phyloP scores from a whole-genome alignment of 192 early-diverging fungal genomes.

The Gigaspora rosea region DNA sequence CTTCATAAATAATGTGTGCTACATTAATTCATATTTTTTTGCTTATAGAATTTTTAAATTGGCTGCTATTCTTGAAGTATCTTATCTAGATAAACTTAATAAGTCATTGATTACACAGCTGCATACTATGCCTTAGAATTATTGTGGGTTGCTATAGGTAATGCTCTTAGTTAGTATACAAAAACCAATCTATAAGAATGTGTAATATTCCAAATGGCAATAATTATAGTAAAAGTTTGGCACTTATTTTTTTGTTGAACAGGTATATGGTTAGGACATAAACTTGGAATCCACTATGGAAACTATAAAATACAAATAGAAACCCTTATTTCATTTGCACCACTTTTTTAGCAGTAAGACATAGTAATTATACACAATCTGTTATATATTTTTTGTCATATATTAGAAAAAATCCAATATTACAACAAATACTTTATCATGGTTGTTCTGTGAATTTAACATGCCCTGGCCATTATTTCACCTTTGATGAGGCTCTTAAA shows the following conservation, averaged over 20 bases:
- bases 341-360: neutral
- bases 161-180: neutral
- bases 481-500: slow-evolving; percentile 6
- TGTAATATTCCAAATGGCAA: neutral
- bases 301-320: neutral
- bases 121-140: neutral
- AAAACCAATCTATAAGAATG: neutral
- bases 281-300: neutral
- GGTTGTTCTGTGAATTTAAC: slow-evolving; percentile 1
- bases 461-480: neutral
- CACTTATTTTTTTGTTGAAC: slow-evolving; percentile 8
- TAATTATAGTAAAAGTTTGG: slow-evolving; percentile 18
- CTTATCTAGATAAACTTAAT: slow-evolving; percentile 8
- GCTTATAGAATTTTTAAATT: slow-evolving; percentile 2
- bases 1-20: no score
- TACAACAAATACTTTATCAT: neutral
- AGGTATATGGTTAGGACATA: neutral
- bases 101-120: neutral
- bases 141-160: neutral
- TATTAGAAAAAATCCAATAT: neutral
- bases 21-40: neutral
- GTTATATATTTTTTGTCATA: neutral
- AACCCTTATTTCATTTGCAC: neutral
- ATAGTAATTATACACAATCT: neutral
- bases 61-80: neutral